These are phyloP conservation scores for Boletus pseudopeckii DNA, from an alignment of 768 basidiomycete species.

Conservation along the genomic window DNA sequence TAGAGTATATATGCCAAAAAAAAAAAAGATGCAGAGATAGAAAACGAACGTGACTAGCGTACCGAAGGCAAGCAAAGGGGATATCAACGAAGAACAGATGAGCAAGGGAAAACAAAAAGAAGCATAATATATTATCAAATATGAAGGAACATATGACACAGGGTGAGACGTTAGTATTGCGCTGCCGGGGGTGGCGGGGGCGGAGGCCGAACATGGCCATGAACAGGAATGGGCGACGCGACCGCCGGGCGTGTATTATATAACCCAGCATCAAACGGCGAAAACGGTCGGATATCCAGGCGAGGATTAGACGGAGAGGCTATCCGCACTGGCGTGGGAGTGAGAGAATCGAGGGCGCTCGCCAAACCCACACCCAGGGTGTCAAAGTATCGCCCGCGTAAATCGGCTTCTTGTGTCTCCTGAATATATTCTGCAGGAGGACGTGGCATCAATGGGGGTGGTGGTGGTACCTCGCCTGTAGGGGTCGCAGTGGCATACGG, in stretches of 20 bases:
- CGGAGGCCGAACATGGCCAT: neutral
- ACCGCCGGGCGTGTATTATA: slow-evolving; percentile 10
- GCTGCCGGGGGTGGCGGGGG: slow-evolving; percentile 12
- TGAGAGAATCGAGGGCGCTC: slow-evolving; percentile 35
- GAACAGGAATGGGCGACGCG: slow-evolving; percentile 2
- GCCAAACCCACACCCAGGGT: slow-evolving; percentile 17
- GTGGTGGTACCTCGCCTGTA: slow-evolving; percentile 41
- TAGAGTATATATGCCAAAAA: neutral
- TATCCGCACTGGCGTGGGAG: slow-evolving; percentile 17
- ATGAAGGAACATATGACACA: neutral
- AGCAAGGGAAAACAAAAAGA: neutral
- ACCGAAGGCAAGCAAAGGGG: neutral
- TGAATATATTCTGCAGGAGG: slow-evolving; percentile 79
- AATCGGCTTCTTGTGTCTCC: slow-evolving; percentile 75
- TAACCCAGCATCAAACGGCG: slow-evolving; percentile 41
- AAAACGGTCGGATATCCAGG: slow-evolving; percentile 45
- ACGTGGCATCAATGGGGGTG: slow-evolving; percentile 71
- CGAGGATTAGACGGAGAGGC: slow-evolving; percentile 12
- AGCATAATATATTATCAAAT: slow-evolving; percentile 21
- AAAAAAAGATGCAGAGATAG: neutral
- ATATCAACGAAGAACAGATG: slow-evolving; percentile 4
- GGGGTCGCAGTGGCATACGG: slow-evolving; percentile 16
- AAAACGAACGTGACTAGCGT: neutral
- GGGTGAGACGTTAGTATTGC: slow-evolving; percentile 8
- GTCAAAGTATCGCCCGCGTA: slow-evolving; percentile 44